These are phyloP conservation scores for Daedaleopsis sinensis DNA, from an alignment of 768 basidiomycete species.

Conservation along the genomic window DNA sequence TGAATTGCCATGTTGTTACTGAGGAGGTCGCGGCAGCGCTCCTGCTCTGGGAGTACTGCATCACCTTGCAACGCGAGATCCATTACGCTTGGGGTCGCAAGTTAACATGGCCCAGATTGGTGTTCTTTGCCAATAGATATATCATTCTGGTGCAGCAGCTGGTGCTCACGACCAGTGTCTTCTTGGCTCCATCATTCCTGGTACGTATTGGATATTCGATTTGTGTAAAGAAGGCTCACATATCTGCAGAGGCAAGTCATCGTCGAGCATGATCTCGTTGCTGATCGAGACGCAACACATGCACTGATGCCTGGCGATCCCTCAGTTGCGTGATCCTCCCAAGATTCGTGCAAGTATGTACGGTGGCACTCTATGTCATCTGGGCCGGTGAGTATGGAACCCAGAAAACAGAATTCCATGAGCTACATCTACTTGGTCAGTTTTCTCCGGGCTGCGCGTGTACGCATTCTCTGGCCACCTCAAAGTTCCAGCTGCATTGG, in stretches of 20 bases:
- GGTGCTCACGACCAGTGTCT: not conserved
- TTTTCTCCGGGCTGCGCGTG: slow-evolving; percentile 1
- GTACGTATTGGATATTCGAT: not conserved
- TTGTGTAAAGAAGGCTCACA: not conserved
- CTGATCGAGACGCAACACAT: not conserved
- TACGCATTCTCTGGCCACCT: not conserved
- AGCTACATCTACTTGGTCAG: not conserved
- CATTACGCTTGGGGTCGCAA: not conserved
- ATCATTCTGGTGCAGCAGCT: not conserved
- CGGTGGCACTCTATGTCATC: not conserved
- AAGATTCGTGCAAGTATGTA: not conserved
- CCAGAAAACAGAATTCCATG: not conserved
- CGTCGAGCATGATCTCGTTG: not conserved
- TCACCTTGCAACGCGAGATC: not conserved
- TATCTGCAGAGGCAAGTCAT: not conserved
- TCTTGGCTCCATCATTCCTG: not conserved
- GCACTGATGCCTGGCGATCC: not conserved
- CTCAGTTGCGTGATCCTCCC: not conserved
- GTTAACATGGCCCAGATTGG: not conserved
- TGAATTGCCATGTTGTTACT: not conserved
- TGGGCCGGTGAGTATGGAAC: not conserved
- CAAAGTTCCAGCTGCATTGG: not conserved
- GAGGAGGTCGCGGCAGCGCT: not conserved
- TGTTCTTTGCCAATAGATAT: slow-evolving; percentile 4
- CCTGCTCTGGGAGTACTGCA: not conserved